A percentile compares a stretch with the other conserved stretches of the same genome.
phyloP scores from a whole-genome alignment of 2,329 filamentous ascomycete genomes.

The Drechslerella stenobrocha region DNA sequence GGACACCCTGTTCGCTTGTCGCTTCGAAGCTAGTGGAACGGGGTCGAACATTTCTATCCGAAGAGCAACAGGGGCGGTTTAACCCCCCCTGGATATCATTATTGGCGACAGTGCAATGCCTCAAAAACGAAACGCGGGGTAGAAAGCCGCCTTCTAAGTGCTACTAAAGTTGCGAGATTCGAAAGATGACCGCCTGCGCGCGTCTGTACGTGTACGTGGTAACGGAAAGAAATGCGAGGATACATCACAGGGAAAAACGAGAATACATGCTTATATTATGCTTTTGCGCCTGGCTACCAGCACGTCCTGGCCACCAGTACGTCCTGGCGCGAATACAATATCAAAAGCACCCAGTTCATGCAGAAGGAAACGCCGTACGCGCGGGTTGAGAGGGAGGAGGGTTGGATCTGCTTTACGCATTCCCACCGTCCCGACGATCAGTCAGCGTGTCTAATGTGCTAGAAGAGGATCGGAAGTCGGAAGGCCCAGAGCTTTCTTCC shows the following conservation, averaged over 20 bases:
- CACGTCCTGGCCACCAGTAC: too few species aligned
- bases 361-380: too few species aligned
- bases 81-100: not conserved
- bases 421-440: not conserved
- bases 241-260: not conserved
- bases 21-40: conserved; percentile 42
- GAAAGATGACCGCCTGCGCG: not conserved
- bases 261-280: not conserved
- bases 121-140: not conserved
- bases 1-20: conserved; percentile 28
- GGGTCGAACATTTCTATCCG: conserved; percentile 30
- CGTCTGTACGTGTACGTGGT: not conserved
- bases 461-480: too few species aligned
- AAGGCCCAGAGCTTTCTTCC: not conserved
- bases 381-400: too few species aligned
- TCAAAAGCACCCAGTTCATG: too few species aligned
- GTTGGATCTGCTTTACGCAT: too few species aligned
- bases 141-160: too few species aligned
- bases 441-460: too few species aligned
- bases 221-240: not conserved
- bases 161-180: too few species aligned
- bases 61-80: conserved; percentile 10
- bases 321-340: too few species aligned
- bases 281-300: too few species aligned
- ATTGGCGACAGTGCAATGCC: not conserved